Evolutionary conservation across 2,329 filamentous ascomycete genomes (phyloP).

Genomic region (Penicillium sclerotigenum): DNA sequence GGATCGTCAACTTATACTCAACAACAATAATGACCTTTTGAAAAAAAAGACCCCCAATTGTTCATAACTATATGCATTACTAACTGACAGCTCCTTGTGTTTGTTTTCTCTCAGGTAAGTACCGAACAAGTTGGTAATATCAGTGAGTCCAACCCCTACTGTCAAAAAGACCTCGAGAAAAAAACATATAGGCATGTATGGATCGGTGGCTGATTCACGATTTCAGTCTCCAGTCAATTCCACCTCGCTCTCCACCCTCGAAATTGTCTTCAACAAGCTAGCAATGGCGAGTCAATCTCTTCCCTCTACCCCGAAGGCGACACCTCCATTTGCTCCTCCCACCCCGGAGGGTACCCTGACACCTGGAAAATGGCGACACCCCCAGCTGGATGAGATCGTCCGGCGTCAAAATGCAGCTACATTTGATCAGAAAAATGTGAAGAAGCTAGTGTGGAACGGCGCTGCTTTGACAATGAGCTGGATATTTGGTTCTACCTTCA

Average conservation of each 20-base stretch:
- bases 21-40: constrained; percentile 8
- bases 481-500: constrained; percentile 41
- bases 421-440: constrained; percentile 75
- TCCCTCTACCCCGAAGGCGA: constrained; percentile 44
- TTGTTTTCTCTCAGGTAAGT: not conserved
- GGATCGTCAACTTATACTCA: constrained; percentile 4
- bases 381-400: constrained; percentile 81
- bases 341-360: constrained; percentile 36
- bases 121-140: not conserved
- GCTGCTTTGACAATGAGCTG: constrained; percentile 53
- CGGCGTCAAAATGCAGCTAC: constrained; percentile 72
- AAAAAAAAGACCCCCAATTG: not conserved
- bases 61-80: not conserved
- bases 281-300: constrained; percentile 36
- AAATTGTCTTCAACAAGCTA: not conserved
- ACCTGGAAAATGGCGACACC: constrained; percentile 85
- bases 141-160: not conserved
- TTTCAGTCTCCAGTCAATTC: constrained; percentile 3
- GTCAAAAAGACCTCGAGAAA: not conserved
- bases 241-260: not conserved
- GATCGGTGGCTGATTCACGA: not conserved
- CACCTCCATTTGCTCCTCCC: constrained; percentile 27
- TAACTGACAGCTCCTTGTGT: constrained; percentile 1
- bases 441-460: constrained; percentile 66
- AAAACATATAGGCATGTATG: not conserved